Evolutionary conservation across 225 moss, liverwort and hornwort species (phyloP), one percentile per base, ranked within the genome.

Genomic region (Sphagnum contortum): DNA sequence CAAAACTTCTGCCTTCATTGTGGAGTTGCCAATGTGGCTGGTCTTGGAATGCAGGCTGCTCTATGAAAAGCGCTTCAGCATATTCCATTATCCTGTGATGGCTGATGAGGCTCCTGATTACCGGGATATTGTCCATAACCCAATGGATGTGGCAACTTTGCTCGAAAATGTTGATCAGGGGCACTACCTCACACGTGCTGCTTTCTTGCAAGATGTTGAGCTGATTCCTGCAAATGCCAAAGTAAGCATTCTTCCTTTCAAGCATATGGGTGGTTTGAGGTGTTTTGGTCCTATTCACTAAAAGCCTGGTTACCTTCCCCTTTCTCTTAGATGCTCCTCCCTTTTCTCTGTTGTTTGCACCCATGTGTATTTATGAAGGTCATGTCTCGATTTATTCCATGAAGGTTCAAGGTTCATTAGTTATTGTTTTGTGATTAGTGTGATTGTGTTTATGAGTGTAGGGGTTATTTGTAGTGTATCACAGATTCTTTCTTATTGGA

Each of bases 81-180:
- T 88, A 77, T 90, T 90, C 68, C 88, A 90, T 54, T 90, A 85
- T 68, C 90, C 88, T 8, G 90, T 90, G 53, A 70, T 80, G 73
- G 90, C 87, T 66, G 87, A 87, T 55, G 90, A 90, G 76, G 90
- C 88, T 57, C 90, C 90, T 2, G 88, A 88, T 64, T 90, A 90
- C 64, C 82, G 84, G 6, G 81, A 72, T n/a, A 70, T 90, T 3
- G 90, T 90, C 64, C 82, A 88, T 69, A 90, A 79, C 61, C 90
- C 90, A 66, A 90, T 90, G 90, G 90, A 90, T 67, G 90, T 90
- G 71, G 87, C 90, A 44, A 85, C 90, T 3, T 69, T 90, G 80
- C 76, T 90, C 61, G 87, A 90, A 60, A 81, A 83, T 11, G 90
- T 90, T 69, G 90, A 90, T 52, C 82, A 74, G 58, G 88, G 90